Evolutionary conservation across 306 rosid genomes (phyloP), one percentile per base, ranked within the genome.

Genomic region (Lagenaria siceraria): DNA sequence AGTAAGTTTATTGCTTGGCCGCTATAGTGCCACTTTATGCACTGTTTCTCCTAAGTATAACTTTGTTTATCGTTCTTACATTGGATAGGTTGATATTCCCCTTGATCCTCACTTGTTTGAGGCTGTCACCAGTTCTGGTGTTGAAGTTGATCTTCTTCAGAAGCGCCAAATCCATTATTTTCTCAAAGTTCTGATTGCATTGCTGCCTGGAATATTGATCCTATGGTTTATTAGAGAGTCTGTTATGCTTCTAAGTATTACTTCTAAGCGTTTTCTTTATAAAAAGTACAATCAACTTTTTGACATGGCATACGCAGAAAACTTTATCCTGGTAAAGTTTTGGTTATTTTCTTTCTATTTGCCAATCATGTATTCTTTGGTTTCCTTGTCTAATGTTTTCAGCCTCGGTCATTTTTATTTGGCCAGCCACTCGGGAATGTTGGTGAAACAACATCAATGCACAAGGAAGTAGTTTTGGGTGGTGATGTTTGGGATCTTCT

Each of bases 401-500:
- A 80, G 65, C 75, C 49, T 25, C 24, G 52, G 70, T 75, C 66
- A 77, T 17, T 59, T 63, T n/a, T 70, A 74, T 62, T 78, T 59
- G 36, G 84, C 61, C 92, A 95, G 99, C 97, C 97, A 48, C 85
- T 92, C 63, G 92, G 97, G 83, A 90, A 89, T 81, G 93, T 81
- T 22, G 91, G 99, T 79, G 91, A 88, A 77, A 87, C 92, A 58
- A 89, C 89, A 79, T 90, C 97, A 27, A 92, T 95, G 97, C 80
- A 83, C 78, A 95, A 95, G 82, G 99, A 95, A 78, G 97, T 95
- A 62, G 96, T 95, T 65, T 82, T 95, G 77, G 99, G 99, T 56
- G 99, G 97, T 81, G 99, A 95, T 78, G 97, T 92, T 65, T 95
- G 99, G 99, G 97, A 92, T 80, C 97, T 95, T 84, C 99, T 95